Evolutionary conservation across 768 basidiomycete genomes (phyloP).

Genomic region (Russula ochroleuca): DNA sequence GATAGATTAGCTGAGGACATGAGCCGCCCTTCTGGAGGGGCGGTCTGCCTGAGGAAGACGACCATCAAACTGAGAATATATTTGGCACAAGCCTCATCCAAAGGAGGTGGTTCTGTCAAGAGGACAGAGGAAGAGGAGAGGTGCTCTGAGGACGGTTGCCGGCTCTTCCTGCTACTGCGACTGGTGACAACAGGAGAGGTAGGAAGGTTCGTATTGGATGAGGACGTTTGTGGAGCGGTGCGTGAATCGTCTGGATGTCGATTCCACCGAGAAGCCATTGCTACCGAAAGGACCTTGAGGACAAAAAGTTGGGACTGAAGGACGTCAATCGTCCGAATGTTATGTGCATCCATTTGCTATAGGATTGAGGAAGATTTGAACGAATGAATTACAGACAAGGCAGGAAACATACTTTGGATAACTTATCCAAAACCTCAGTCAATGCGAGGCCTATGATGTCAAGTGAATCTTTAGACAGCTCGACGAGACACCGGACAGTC

Average conservation of each 20-base stretch:
- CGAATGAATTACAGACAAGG: constrained; percentile 3
- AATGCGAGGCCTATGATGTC: constrained; percentile 78
- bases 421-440: constrained; percentile 69
- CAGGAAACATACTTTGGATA: constrained; percentile 56
- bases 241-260: constrained; percentile 41
- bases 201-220: constrained; percentile 38
- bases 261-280: constrained; percentile 75
- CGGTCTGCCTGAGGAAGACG: constrained; percentile 71
- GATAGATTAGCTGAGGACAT: constrained; percentile 58
- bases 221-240: constrained; percentile 42
- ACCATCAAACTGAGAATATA: constrained; percentile 82
- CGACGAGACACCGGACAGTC: constrained; percentile 73
- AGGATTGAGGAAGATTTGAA: not conserved
- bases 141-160: constrained; percentile 44
- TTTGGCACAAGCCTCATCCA: constrained; percentile 78
- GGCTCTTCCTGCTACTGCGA: constrained; percentile 32
- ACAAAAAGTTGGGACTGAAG: constrained; percentile 85
- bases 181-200: constrained; percentile 33
- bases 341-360: constrained; percentile 53
- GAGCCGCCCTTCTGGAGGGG: constrained; percentile 50
- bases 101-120: constrained; percentile 63
- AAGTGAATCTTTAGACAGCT: constrained; percentile 69
- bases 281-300: constrained; percentile 72
- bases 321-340: constrained; percentile 57
- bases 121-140: constrained; percentile 39